Percentiles rank a stretch among this genome's conserved stretches.
phyloP scores from a whole-genome alignment of 192 early-diverging fungal species.

The Gigaspora rosea region DNA sequence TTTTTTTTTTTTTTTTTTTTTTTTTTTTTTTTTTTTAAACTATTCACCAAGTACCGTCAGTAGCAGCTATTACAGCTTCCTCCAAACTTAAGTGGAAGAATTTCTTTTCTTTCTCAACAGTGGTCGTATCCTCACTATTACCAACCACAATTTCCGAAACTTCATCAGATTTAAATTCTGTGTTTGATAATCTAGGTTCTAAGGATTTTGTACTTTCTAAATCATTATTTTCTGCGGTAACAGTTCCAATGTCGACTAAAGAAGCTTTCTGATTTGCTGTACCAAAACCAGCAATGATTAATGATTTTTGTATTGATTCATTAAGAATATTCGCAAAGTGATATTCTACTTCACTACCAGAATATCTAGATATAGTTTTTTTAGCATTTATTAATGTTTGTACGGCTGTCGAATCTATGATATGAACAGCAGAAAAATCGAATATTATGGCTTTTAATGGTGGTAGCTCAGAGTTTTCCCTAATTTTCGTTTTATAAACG shows the following conservation, averaged over 20 bases:
- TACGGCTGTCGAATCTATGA: slow-evolving; percentile 79
- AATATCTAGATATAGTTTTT: slow-evolving; percentile 40
- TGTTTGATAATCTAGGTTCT: no score
- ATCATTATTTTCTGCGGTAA: no score
- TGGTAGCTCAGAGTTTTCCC: slow-evolving; percentile 36
- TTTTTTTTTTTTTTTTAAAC: no score
- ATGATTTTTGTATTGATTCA: background rate
- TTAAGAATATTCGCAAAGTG: slow-evolving; percentile 42
- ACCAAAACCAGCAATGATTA: slow-evolving; percentile 13
- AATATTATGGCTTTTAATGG: slow-evolving; percentile 72
- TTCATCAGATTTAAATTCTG: background rate
- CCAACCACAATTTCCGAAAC: background rate
- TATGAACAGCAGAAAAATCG: slow-evolving; percentile 78
- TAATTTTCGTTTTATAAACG: slow-evolving; percentile 44
- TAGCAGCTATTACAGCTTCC: background rate
- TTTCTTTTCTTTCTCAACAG: background rate
- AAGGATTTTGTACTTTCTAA: no score
- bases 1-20: no score
- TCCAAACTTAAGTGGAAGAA: slow-evolving; percentile 27
- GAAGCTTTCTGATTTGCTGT: background rate
- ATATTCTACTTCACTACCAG: slow-evolving; percentile 42
- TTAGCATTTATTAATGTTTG: slow-evolving; percentile 69
- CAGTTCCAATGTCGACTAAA: no score
- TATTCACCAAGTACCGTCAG: background rate
- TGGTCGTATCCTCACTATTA: background rate